Conservation (phyloP, 2,329 filamentous ascomycete genomes). For the Dactylonectria estremocensis region DNA sequence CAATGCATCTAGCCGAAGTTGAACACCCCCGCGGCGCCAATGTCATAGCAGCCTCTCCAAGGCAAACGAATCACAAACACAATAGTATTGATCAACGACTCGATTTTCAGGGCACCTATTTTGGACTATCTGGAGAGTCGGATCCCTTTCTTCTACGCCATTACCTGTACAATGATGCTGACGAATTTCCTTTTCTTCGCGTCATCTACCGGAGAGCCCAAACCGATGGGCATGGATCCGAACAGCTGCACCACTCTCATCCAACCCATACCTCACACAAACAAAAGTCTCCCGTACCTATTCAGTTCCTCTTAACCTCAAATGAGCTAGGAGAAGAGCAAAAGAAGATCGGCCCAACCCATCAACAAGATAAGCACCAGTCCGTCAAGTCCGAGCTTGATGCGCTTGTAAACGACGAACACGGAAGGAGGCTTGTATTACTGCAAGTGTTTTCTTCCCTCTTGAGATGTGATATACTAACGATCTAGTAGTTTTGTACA, state of each 20-base stretch:
- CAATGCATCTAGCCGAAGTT: neutral
- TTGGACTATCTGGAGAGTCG: slow-evolving; percentile 7
- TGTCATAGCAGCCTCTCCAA: neutral
- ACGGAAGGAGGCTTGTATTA: neutral
- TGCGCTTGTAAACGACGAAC: slow-evolving; percentile 1
- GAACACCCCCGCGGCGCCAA: neutral
- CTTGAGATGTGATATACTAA: neutral
- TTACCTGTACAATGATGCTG: slow-evolving; percentile 6
- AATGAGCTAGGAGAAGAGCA: neutral
- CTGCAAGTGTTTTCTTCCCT: neutral
- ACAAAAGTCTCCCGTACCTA: neutral
- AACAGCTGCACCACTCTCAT: neutral
- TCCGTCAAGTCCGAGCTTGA: neutral
- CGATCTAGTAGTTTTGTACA: neutral
- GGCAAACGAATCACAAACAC: neutral
- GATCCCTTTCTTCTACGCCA: slow-evolving; percentile 18
- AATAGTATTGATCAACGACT: slow-evolving; percentile 1
- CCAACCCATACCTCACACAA: neutral
- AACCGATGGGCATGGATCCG: neutral
- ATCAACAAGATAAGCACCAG: neutral
- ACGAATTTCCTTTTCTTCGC: slow-evolving; percentile 5
- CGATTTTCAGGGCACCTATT: slow-evolving; percentile 3
- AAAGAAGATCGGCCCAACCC: neutral
- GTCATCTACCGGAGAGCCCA: slow-evolving; percentile 1
- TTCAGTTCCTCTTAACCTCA: slow-evolving; percentile 1